A percentile compares a stretch with the other conserved stretches of the same genome.
phyloP scores from a whole-genome alignment of 2,329 filamentous ascomycete species.

The Beauveria brongniartii region DNA sequence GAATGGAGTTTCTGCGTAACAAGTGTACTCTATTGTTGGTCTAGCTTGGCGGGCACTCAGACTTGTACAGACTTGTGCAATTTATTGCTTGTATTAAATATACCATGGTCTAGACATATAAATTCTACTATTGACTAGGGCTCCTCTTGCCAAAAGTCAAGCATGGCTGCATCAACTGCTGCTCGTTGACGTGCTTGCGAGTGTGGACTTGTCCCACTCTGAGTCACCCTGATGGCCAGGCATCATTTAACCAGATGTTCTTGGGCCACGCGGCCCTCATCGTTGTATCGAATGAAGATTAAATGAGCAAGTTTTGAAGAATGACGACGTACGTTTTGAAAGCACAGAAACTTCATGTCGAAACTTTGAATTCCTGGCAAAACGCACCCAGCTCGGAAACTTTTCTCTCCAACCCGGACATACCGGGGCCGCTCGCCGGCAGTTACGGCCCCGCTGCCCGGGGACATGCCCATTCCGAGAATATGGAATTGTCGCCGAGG shows the following conservation, averaged over 20 bases:
- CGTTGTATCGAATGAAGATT: no score
- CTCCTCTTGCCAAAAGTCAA: no score
- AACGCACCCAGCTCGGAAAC: neutral
- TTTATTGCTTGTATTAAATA: neutral
- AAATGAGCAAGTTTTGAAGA: neutral
- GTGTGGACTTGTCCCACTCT: neutral
- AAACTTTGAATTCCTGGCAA: no score
- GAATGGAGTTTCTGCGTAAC: neutral
- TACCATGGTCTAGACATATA: no score
- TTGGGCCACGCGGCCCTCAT: neutral
- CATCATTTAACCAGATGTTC: neutral
- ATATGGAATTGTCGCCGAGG: neutral
- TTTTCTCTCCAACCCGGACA: neutral
- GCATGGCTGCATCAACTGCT: no score
- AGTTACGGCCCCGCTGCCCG: neutral
- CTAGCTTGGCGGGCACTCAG: neutral
- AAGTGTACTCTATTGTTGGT: neutral
- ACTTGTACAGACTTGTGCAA: neutral
- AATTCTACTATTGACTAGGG: no score
- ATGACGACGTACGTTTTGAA: neutral
- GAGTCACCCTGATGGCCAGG: neutral
- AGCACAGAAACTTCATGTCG: neutral
- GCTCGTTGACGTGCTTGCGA: neutral
- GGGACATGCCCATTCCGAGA: neutral
- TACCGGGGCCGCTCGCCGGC: neutral